Evolutionary conservation across 2,329 filamentous ascomycete genomes (phyloP).

Genomic region (Colletotrichum incanum): DNA sequence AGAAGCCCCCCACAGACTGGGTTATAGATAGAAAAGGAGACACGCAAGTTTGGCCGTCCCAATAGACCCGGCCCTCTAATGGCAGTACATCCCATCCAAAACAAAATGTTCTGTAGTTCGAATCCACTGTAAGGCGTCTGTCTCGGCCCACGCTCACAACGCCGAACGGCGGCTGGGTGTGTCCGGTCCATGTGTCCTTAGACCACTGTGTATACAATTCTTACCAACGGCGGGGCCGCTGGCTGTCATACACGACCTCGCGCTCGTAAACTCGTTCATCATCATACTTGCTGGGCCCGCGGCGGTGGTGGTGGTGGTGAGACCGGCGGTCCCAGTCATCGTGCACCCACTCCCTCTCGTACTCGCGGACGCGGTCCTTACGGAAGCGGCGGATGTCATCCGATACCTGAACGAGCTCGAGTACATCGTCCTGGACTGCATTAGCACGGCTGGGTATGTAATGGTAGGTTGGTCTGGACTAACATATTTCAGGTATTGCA

Average conservation of each 20-base stretch:
- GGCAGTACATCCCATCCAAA: constrained; percentile 24
- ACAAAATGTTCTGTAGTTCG: constrained; percentile 36
- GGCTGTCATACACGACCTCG: constrained; percentile 76
- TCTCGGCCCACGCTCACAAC: neutral
- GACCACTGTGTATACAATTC: constrained; percentile 23
- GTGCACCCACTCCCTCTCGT: constrained; percentile 70
- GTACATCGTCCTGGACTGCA: constrained; percentile 82
- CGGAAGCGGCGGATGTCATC: constrained; percentile 82
- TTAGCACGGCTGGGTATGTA: constrained; percentile 50
- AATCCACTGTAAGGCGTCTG: constrained; percentile 21
- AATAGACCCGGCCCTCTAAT: constrained; percentile 39
- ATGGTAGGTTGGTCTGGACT: constrained; percentile 58
- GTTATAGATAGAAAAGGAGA: constrained; percentile 29
- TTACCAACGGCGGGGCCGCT: constrained; percentile 36
- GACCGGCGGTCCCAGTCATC: constrained; percentile 65
- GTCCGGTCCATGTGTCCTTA: constrained; percentile 8
- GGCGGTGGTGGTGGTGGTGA: constrained; percentile 50
- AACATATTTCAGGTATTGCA: constrained; percentile 91
- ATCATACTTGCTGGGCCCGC: constrained; percentile 60
- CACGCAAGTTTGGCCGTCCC: constrained; percentile 9
- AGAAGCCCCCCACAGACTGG: constrained; percentile 20
- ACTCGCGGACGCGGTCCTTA: constrained; percentile 68
- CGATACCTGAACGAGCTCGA: constrained; percentile 85
- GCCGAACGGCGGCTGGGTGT: constrained; percentile 8
- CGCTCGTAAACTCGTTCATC: constrained; percentile 78